Conservation (phyloP, 345 rosid genomes). For the Lagerstroemia speciosa region DNA sequence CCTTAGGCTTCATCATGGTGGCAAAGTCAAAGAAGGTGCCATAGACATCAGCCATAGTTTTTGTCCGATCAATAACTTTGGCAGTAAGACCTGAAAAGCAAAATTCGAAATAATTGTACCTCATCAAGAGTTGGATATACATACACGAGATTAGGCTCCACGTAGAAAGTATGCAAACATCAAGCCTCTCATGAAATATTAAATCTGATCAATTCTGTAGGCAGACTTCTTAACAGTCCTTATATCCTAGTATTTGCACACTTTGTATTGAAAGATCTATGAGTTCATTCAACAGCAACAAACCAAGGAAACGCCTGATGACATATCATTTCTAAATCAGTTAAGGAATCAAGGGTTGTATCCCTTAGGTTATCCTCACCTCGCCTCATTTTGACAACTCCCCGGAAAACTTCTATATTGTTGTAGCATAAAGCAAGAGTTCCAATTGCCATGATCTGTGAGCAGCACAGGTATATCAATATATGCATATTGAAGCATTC, state of each 20-base stretch:
- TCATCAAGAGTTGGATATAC: neutral
- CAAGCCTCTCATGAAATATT: neutral
- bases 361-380: slow-evolving; percentile 40
- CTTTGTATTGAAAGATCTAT: neutral
- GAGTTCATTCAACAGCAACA: neutral
- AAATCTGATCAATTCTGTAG: neutral
- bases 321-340: neutral
- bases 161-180: neutral
- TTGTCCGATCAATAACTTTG: slow-evolving; percentile 69
- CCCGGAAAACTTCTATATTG: slow-evolving; percentile 88
- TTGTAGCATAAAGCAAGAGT: slow-evolving; percentile 85
- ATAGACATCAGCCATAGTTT: slow-evolving; percentile 81
- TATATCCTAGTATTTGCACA: neutral
- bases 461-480: slow-evolving; percentile 4
- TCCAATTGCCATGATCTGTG: slow-evolving; percentile 92
- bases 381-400: slow-evolving; percentile 92
- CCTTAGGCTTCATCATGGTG: slow-evolving; percentile 67
- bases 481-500: neutral
- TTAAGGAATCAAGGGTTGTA: neutral
- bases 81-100: slow-evolving; percentile 74
- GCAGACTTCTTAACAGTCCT: neutral
- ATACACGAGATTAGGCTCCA: neutral
- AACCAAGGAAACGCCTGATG: neutral
- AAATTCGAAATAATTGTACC: neutral
- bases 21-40: slow-evolving; percentile 78